These are phyloP conservation scores for Eucalyptus urophylla DNA, from an alignment of 345 rosid genomes.

Conservation along the genomic window DNA sequence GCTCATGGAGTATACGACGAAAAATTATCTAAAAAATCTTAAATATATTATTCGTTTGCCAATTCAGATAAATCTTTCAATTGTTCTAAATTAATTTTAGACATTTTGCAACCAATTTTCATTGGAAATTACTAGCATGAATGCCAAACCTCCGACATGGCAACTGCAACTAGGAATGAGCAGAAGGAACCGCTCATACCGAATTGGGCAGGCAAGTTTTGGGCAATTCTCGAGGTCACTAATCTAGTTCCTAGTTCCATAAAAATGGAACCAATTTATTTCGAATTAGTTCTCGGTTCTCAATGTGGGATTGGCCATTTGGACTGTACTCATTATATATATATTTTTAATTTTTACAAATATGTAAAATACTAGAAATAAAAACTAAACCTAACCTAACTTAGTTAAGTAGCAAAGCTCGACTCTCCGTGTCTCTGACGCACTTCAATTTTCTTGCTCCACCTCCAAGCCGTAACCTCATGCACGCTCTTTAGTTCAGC, in stretches of 20 bases:
- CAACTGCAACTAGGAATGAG: background rate
- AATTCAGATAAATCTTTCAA: background rate
- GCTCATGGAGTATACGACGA: background rate
- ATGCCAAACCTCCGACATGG: fast-evolving
- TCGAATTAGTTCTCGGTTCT: too few species aligned
- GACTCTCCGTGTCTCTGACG: background rate
- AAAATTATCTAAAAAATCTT: background rate
- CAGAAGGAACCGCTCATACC: fast-evolving
- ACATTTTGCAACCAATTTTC: background rate
- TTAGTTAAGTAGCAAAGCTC: background rate
- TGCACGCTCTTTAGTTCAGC: background rate
- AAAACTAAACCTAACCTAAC: background rate
- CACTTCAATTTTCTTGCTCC: background rate
- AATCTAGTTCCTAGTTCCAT: fast-evolving
- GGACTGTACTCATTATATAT: too few species aligned
- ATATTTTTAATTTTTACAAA: background rate
- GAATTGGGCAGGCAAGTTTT: too few species aligned
- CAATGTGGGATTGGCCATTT: too few species aligned
- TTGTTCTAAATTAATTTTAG: background rate
- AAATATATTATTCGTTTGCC: fast-evolving
- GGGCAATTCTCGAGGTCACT: too few species aligned
- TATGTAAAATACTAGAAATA: too few species aligned
- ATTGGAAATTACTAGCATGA: fast-evolving
- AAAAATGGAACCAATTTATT: too few species aligned
- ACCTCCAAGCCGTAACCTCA: background rate